A percentile compares a stretch with the other conserved stretches of the same genome.
These are phyloP conservation scores for Scheffersomyces quercinus DNA, from an alignment of 1,139 yeast species.

Conservation along the genomic window DNA sequence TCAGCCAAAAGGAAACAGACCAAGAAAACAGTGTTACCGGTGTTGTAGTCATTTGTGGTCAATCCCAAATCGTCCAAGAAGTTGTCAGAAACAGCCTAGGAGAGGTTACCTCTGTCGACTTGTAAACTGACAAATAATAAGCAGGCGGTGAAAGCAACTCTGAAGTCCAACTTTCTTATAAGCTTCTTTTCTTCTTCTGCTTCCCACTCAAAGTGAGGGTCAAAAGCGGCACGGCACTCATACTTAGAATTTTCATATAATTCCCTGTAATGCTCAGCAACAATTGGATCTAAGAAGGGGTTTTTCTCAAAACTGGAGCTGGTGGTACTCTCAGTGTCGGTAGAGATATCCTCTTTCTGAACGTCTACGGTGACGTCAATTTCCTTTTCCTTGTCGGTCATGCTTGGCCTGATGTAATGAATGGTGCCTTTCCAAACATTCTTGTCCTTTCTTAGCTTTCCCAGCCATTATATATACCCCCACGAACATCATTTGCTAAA, in stretches of 20 bases:
- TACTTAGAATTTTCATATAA: conserved; percentile 43
- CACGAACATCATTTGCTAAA: too few relatives aligned
- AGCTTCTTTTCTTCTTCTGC: conserved; percentile 41
- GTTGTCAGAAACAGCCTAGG: conserved; percentile 53
- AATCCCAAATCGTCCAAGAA: conserved; percentile 43
- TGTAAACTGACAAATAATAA: conserved; percentile 53
- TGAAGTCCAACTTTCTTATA: conserved; percentile 42
- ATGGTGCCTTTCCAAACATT: too few relatives aligned
- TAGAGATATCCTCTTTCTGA: background rate
- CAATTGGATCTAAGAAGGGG: conserved; percentile 32
- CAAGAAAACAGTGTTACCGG: conserved; percentile 48
- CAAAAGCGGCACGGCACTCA: conserved; percentile 47
- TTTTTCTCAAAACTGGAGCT: background rate
- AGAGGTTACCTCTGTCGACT: conserved; percentile 50
- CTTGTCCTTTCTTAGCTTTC: too few relatives aligned
- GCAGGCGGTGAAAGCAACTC: conserved; percentile 49
- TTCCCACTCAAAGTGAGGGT: conserved; percentile 48
- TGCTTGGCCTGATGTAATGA: too few relatives aligned
- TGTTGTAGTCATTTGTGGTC: conserved; percentile 49
- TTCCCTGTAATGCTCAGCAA: conserved; percentile 39
- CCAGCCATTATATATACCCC: too few relatives aligned
- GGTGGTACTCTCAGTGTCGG: background rate
- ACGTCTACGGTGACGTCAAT: background rate
- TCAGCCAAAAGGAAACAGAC: conserved; percentile 50
- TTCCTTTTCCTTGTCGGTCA: background rate